Conservation (phyloP, 2,329 filamentous ascomycete genomes). For the Calonectria montana region DNA sequence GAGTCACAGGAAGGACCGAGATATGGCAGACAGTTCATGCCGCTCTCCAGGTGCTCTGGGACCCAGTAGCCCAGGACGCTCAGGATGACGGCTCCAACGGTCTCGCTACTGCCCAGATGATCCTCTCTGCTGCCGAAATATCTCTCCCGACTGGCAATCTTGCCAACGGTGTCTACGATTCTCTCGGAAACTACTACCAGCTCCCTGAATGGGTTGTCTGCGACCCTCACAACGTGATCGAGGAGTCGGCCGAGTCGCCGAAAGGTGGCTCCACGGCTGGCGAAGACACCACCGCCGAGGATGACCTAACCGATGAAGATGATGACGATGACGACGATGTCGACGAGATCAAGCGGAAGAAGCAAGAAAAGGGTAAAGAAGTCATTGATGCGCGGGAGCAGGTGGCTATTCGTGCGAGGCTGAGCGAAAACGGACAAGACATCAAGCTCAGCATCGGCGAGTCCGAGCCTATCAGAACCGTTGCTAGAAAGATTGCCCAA, state of each 20-base stretch:
- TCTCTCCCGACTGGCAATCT: conserved; percentile 80
- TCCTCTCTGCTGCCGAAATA: conserved; percentile 82
- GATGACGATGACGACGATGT: conserved; percentile 48
- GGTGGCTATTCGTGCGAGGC: conserved; percentile 68
- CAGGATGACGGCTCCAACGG: conserved; percentile 53
- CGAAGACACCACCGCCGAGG: conserved; percentile 54
- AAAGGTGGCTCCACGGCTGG: conserved; percentile 50
- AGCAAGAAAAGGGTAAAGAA: conserved; percentile 71
- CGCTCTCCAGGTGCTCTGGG: conserved; percentile 76
- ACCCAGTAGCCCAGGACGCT: conserved; percentile 55
- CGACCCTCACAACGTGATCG: conserved; percentile 69
- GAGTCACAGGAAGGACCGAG: conserved; percentile 80
- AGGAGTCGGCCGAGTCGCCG: conserved; percentile 46
- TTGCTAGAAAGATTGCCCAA: conserved; percentile 72
- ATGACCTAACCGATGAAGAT: conserved; percentile 55
- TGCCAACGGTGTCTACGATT: conserved; percentile 78
- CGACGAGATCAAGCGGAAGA: conserved; percentile 51
- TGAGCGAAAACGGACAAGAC: conserved; percentile 76
- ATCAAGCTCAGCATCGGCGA: conserved; percentile 68
- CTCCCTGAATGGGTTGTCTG: conserved; percentile 76
- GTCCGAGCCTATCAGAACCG: conserved; percentile 71
- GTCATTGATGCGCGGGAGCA: conserved; percentile 64
- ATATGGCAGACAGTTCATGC: conserved; percentile 82
- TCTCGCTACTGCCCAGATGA: conserved; percentile 79
- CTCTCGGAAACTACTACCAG: conserved; percentile 75